A percentile compares a stretch with the other conserved stretches of the same genome.
These are phyloP conservation scores for Sclerotinia trifoliorum DNA, from an alignment of 2,329 filamentous ascomycete genomes.

Conservation along the genomic window DNA sequence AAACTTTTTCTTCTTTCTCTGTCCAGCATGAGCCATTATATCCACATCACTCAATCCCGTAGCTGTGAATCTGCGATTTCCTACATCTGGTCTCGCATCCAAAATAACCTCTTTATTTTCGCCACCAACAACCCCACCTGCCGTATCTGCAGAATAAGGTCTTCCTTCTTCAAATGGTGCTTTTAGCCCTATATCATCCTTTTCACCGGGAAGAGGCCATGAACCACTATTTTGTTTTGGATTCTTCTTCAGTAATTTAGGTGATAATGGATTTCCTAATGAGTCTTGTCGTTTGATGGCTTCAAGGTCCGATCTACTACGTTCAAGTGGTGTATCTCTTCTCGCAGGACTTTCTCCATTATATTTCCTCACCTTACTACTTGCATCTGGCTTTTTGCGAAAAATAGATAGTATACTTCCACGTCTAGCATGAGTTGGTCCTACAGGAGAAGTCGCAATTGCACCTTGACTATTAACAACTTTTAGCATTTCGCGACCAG, in stretches of 20 bases:
- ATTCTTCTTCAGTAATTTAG: conserved; percentile 49
- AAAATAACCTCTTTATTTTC: conserved; percentile 26
- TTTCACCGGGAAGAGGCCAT: conserved; percentile 48
- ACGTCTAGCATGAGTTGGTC: conserved; percentile 43
- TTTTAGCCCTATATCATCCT: neutral
- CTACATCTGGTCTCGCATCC: conserved; percentile 29
- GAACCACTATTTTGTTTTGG: conserved; percentile 43
- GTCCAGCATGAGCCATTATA: conserved; percentile 22
- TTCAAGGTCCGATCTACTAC: conserved; percentile 53
- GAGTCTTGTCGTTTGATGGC: conserved; percentile 11
- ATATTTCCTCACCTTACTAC: conserved; percentile 53
- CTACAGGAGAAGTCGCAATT: conserved; percentile 22
- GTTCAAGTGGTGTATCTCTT: conserved; percentile 61
- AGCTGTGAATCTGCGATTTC: conserved; percentile 33
- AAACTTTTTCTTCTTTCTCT: conserved; percentile 65
- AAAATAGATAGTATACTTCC: conserved; percentile 59
- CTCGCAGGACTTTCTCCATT: conserved; percentile 59
- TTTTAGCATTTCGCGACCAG: conserved; percentile 39
- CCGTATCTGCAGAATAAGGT: conserved; percentile 30
- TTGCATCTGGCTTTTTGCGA: conserved; percentile 58
- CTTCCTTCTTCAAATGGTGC: conserved; percentile 39
- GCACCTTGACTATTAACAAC: conserved; percentile 17
- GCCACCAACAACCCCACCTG: conserved; percentile 16
- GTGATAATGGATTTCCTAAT: conserved; percentile 29
- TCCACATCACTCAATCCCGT: conserved; percentile 32